phyloP scores from a whole-genome alignment of 345 rosid genomes.

The Kernera saxatilis region DNA sequence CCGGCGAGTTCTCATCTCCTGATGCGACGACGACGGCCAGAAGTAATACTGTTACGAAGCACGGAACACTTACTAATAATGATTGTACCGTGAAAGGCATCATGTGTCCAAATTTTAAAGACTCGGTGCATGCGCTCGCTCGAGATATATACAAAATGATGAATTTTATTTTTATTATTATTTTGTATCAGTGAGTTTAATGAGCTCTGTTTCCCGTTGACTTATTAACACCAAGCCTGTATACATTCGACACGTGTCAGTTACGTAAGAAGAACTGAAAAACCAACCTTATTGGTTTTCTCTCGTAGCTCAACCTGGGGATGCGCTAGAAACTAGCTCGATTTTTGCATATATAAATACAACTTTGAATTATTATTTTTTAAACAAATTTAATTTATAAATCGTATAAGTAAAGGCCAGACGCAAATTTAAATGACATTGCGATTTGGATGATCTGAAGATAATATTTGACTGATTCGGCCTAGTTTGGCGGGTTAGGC shows the following conservation, averaged over 20 bases:
- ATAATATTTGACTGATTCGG: no score
- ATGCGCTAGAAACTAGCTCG: no score
- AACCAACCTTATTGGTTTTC: no score
- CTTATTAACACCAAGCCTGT: background rate
- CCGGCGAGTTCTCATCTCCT: constrained; percentile 8
- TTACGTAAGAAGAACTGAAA: no score
- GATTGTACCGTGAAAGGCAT: background rate
- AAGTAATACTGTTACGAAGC: background rate
- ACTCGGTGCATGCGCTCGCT: background rate
- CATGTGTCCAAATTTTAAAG: background rate
- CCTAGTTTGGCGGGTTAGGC: background rate
- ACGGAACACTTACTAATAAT: background rate
- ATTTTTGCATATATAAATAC: no score
- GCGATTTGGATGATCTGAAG: no score
- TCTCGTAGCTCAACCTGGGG: background rate
- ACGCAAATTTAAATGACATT: no score
- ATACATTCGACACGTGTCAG: background rate
- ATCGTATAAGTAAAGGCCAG: no score
- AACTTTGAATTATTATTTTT: no score
- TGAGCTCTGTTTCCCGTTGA: constrained; percentile 18
- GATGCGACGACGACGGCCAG: background rate
- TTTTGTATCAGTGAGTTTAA: background rate
- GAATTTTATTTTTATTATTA: background rate
- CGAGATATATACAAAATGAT: background rate
- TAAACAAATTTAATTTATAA: no score